Evolutionary conservation across 106 monocot species (phyloP).

Genomic region (Allium fistulosum): DNA sequence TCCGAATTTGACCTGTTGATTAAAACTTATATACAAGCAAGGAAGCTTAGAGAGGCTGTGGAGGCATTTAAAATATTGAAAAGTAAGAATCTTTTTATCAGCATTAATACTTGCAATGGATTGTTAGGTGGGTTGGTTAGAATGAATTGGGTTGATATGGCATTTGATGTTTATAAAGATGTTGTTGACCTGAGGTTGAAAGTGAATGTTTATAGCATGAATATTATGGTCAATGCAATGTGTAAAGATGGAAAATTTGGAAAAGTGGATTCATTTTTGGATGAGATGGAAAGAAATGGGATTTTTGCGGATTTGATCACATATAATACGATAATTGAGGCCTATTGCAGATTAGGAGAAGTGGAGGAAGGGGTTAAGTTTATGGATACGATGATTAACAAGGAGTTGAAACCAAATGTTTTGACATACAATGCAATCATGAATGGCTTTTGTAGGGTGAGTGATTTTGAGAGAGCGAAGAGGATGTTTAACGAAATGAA

Average conservation of each 20-base stretch:
- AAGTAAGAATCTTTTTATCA: constrained; percentile 27
- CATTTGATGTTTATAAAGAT: constrained; percentile 40
- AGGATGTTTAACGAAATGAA: constrained; percentile 39
- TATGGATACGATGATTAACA: constrained; percentile 42
- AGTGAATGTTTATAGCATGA: constrained; percentile 69
- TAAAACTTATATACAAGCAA: constrained; percentile 76
- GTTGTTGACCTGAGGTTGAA: constrained; percentile 30
- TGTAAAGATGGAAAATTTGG: constrained; percentile 57
- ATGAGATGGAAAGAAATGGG: constrained; percentile 68
- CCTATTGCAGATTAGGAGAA: constrained; percentile 34
- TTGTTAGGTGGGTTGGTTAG: constrained; percentile 70
- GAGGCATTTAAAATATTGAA: constrained; percentile 58
- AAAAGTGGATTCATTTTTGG: constrained; percentile 34
- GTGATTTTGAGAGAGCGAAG: constrained; percentile 30
- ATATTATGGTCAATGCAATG: constrained; percentile 77
- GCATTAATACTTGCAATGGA: constrained; percentile 65
- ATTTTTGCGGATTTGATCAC: constrained; percentile 80
- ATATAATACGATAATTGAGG: constrained; percentile 73
- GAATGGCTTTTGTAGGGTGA: constrained; percentile 63
- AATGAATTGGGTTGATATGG: constrained; percentile 57
- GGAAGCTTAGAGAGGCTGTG: constrained; percentile 74
- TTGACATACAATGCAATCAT: constrained; percentile 65
- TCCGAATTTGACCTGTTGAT: constrained; percentile 66
- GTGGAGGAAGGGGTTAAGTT: constrained; percentile 46
- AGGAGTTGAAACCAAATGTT: constrained; percentile 64